Evolutionary conservation across 208 protist species (phyloP).

Genomic region (Acanthamoeba triangularis): DNA sequence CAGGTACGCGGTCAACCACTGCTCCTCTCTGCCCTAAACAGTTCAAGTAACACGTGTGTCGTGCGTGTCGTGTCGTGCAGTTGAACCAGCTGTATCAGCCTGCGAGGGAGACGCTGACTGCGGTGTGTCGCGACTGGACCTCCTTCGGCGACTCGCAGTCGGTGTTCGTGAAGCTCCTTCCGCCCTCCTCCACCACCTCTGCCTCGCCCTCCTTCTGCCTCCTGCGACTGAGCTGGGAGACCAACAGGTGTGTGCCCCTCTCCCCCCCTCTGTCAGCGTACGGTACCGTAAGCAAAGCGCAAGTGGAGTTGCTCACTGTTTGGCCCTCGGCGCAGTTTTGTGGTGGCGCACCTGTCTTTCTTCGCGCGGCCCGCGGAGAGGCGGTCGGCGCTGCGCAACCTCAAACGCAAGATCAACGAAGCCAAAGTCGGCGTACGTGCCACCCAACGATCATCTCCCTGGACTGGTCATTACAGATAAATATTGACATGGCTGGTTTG

Average conservation of each 20-base stretch:
- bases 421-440: background rate
- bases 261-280: background rate
- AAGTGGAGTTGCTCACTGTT: background rate
- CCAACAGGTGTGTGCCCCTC: conserved; percentile 24
- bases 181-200: background rate
- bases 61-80: background rate
- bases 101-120: conserved; percentile 16
- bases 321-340: conserved; percentile 4
- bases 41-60: background rate
- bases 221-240: conserved; percentile 70
- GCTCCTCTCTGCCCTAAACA: background rate
- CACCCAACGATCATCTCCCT: background rate
- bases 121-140: conserved; percentile 58
- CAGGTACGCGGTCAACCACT: background rate
- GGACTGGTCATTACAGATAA: background rate
- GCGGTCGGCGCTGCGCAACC: conserved; percentile 49
- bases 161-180: conserved; percentile 64
- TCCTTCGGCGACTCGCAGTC: conserved; percentile 62
- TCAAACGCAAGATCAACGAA: conserved; percentile 65
- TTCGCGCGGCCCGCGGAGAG: conserved; percentile 43
- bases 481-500: too few relatives aligned
- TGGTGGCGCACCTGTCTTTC: conserved; percentile 61
- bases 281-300: too few relatives aligned
- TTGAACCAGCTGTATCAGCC: conserved; percentile 8
- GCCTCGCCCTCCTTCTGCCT: conserved; percentile 63